Evolutionary conservation across 2,329 filamentous ascomycete genomes (phyloP), one percentile per base, ranked within the genome.

Genomic region (Sporothrix humicola): DNA sequence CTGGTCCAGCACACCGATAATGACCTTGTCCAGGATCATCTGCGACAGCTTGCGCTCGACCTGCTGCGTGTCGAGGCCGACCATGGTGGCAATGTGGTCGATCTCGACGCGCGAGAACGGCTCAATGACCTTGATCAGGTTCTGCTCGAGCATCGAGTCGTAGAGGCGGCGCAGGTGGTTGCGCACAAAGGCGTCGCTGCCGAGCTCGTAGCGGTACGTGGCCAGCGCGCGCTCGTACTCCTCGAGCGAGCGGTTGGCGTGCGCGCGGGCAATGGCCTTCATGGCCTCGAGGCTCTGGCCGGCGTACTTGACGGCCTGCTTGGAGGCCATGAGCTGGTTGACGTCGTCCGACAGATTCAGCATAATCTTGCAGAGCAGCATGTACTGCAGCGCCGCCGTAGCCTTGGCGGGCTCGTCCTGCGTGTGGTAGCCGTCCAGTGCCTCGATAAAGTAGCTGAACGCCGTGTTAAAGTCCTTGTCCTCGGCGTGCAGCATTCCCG

Each of bases 281-380:
- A 99, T 99, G 74, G 96, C 96, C 83, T 99, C 96, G 76, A 99
- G 90, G 81, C 94, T 96, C 84, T 95, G 94, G 79, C 95, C 94
- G 46, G 95, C 95, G 81, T 99, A 98, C 84, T 97, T 96, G 81
- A 97, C 90, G 54, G 97, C 96, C 83, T 98, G 95, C 88, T 99
- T 99, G 72, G 94, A 97, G 44, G 92, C 90, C 90, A 99, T 94
- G 78, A 99, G 89, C 80, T 92, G 90, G 84, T 95, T 97, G 82
- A 99, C 95, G 82, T 99, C 97, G 85, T 98, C 95, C 77, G 91
- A 94, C 56, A 97, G 88, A 84, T 99, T 99, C 78, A 99, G 88
- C 97, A 99, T 99, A 83, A 99, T 96, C 87, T 99, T 99, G 90
- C 96, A 98, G 50, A 99, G 91, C 72, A 99, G 89, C 96, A 99